Base-by-base conservation (phyloP, 1,284 basidiomycete genomes). In the Macrocybe sp. region DNA sequence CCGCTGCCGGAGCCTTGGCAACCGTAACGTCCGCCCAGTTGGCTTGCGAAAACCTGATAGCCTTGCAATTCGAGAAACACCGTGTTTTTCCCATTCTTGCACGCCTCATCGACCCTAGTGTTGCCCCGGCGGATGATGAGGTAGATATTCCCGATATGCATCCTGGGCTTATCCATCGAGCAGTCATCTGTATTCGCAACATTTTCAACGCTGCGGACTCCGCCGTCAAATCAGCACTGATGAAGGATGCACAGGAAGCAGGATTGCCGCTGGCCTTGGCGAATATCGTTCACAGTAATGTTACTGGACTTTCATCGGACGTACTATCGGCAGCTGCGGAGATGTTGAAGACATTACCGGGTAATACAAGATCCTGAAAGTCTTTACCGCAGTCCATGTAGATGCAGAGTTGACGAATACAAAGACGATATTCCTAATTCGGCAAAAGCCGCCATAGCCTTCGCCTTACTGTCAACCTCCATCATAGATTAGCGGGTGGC, bases 1-100 rank as follows among this genome's bases (percentile, higher is more conserved):
- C 94, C 7, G 89, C 92, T 0, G 83, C 89, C 0, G 94, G 92
- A 7, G 87, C 92, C 2, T 69, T 97, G 36, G 92, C 94, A 2
- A 85, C 83, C 37, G 66, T 97, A 46, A 86, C 85, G 2, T 67
- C 70, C n/a, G 77, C 83, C 2, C 71, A 73, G 0, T 68, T 66
- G n/a, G 82, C 81, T 4, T 90, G 88, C 59, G 59, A 64, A 6
- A 67, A 73, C 2, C 67, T 94, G 9, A 61, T 84, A n/a, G 67
- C 73, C 37, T 73, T 87, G n/a, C 81, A 86, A 59, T 64, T 60
- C 41, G 84, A 85, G 56, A 73, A 70, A 33, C 77, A 79, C 52
- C 75, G 76, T 12, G 76, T 79, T 4, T 69, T 90, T 30, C 67
- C 74, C 8, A 77, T 85, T 30, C 65, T 92, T 37, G 76, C 76